Evolutionary conservation across 2,329 filamentous ascomycete genomes (phyloP), one percentile per base, ranked within the genome.

Genomic region (Exophiala bonariae): DNA sequence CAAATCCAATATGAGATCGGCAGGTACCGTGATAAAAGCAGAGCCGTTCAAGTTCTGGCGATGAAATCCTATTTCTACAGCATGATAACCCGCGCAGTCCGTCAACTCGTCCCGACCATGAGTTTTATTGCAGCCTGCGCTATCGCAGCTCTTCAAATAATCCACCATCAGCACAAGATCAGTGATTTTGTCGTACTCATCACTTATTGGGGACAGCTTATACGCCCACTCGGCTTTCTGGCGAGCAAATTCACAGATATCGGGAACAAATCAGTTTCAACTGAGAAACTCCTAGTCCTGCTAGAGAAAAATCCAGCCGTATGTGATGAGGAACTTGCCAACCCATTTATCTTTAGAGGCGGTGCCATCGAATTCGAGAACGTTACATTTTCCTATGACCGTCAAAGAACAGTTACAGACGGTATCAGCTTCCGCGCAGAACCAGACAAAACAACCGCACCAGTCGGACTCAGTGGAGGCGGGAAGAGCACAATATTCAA

Each of bases 121-220:
- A 49, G 76, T 2, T 70, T 79, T 45, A 58, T 78, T 32, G 66
- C 73, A 52, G 72, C 70, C 55, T 68, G 74, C 60, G 62, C 79
- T 41, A 68, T 82, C 11, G 80, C 78, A 3, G 72, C 77, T 6
- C 74, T 76, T 47, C 72, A 79, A 52, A 76, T 83, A 26, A 66
- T 72, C 0, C 67, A 69, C 30, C 75, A 75, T 1, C 60, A 63
- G 7, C 74, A 73, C 35, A 70, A 76, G 0, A 69, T 83, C 10
- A 82, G 82, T 32, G 77, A 76, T 49, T 83, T 88, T 51, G 78
- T 87, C 3, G 82, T 82, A 14, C 65, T 88, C 19, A 69, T 85
- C 13, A 75, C 79, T 26, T 87, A 86, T 63, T 88, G 84, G 84
- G 65, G 67, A 59, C 64, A 75, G 62, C 51, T 79, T 11, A 59